Percentiles rank a stretch among this genome's conserved stretches.
These are phyloP conservation scores for Bipolaris bicolor DNA, from an alignment of 2,329 filamentous ascomycete genomes.

Conservation along the genomic window DNA sequence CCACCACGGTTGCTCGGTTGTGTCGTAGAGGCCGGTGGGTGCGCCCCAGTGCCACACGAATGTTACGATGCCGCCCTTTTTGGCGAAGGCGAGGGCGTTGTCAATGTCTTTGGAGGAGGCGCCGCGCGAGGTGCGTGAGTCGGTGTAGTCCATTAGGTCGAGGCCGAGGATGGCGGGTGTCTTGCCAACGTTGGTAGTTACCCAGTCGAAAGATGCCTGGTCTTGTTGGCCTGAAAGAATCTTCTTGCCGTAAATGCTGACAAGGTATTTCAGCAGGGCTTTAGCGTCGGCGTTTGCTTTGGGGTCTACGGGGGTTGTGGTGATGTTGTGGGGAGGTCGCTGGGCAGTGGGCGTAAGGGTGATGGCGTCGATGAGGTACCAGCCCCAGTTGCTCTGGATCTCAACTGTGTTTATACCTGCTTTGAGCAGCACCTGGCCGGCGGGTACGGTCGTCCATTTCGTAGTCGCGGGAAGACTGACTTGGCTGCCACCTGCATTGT, in stretches of 20 bases:
- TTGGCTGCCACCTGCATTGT: slow-evolving; percentile 52
- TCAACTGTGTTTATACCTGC: slow-evolving; percentile 55
- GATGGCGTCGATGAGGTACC: slow-evolving; percentile 56
- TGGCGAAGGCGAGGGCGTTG: slow-evolving; percentile 54
- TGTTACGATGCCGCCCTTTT: slow-evolving; percentile 55
- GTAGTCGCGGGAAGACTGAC: slow-evolving; percentile 51
- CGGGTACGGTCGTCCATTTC: slow-evolving; percentile 49
- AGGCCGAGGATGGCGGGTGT: slow-evolving; percentile 56
- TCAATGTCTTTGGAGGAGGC: slow-evolving; percentile 53
- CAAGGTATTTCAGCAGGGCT: slow-evolving; percentile 52
- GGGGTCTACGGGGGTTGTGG: slow-evolving; percentile 48
- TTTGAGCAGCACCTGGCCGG: slow-evolving; percentile 55
- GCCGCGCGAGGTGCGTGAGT: slow-evolving; percentile 54
- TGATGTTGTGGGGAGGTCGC: slow-evolving; percentile 51
- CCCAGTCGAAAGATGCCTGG: slow-evolving; percentile 52
- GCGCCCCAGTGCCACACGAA: slow-evolving; percentile 60
- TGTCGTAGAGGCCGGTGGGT: slow-evolving; percentile 56
- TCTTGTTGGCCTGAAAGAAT: slow-evolving; percentile 60
- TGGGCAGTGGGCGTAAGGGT: slow-evolving; percentile 46
- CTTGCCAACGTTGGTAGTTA: slow-evolving; percentile 54
- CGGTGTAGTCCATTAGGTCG: slow-evolving; percentile 59
- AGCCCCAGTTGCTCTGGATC: slow-evolving; percentile 58
- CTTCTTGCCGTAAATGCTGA: slow-evolving; percentile 54
- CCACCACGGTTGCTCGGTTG: slow-evolving; percentile 55
- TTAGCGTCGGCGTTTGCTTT: slow-evolving; percentile 49